These are phyloP conservation scores for Pyrrhoderma noxium DNA, from an alignment of 1,284 basidiomycete species.

Conservation along the genomic window DNA sequence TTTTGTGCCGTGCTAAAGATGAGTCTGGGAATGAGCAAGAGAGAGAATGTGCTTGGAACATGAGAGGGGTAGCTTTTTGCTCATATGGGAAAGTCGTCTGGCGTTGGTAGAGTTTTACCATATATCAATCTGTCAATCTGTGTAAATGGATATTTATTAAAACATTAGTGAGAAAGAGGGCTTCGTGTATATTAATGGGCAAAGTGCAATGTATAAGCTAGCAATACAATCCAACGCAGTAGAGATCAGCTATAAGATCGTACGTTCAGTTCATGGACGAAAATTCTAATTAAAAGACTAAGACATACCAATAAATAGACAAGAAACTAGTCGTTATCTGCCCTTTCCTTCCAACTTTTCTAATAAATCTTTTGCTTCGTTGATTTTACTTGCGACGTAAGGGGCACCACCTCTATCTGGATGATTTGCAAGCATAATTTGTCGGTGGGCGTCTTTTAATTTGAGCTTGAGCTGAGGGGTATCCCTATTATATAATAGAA, in stretches of 20 bases:
- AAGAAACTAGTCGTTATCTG: constrained; percentile 24
- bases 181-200: not conserved
- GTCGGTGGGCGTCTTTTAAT: constrained; percentile 86
- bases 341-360: constrained; percentile 57
- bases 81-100: constrained; percentile 25
- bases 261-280: not conserved
- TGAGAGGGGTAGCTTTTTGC: constrained; percentile 52
- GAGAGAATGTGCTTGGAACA: constrained; percentile 45
- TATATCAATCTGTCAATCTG: not conserved
- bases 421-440: constrained; percentile 93
- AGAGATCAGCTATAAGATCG: not conserved
- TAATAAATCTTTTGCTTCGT: constrained; percentile 83
- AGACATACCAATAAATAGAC: constrained; percentile 4
- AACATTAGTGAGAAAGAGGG: not conserved
- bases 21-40: constrained; percentile 37
- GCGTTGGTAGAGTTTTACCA: constrained; percentile 7
- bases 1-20: constrained; percentile 40
- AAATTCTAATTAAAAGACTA: not conserved
- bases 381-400: constrained; percentile 96
- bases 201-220: constrained; percentile 2
- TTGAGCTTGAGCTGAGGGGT: constrained; percentile 59
- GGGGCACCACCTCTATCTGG: constrained; percentile 95
- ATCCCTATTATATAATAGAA: constrained; percentile 47
- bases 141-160: not conserved
- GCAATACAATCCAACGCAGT: not conserved